These are phyloP conservation scores for Grammothele lineata DNA, from an alignment of 768 basidiomycete genomes.

Conservation along the genomic window DNA sequence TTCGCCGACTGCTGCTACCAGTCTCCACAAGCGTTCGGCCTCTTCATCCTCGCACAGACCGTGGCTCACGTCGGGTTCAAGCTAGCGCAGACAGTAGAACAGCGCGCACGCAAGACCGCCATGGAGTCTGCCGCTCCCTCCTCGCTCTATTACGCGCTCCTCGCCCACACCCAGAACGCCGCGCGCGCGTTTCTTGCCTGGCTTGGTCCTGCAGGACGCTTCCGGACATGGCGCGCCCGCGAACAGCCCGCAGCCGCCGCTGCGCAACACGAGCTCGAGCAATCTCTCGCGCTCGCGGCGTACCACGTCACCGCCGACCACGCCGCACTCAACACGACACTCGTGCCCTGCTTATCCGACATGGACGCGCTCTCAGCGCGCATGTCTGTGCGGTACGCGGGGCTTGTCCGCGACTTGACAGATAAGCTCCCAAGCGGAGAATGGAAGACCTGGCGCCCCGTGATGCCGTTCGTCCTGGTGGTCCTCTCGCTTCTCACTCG, in stretches of 20 bases:
- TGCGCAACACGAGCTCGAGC: conserved; percentile 2
- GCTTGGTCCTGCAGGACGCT: neutral
- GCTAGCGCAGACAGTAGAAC: neutral
- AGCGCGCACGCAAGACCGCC: neutral
- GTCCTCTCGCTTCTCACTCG: conserved; percentile 4
- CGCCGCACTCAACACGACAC: neutral
- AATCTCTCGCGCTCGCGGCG: conserved; percentile 5
- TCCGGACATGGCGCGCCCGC: conserved; percentile 4
- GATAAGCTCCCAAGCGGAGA: conserved; percentile 1
- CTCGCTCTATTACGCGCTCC: neutral
- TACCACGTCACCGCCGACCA: conserved; percentile 3
- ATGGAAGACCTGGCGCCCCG: conserved; percentile 4
- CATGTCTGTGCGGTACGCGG: conserved; percentile 5
- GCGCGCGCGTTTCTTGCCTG: neutral
- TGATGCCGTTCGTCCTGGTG: conserved; percentile 3
- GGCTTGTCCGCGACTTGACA: neutral
- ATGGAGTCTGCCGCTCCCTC: neutral
- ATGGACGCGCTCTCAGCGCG: conserved; percentile 5
- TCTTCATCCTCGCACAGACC: neutral
- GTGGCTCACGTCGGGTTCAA: neutral
- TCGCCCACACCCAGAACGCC: neutral
- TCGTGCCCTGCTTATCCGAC: conserved; percentile 2
- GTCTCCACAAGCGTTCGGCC: conserved; percentile 13
- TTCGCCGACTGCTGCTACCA: conserved; percentile 12
- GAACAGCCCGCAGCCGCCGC: conserved; percentile 5